Evolutionary conservation across 1,139 yeast genomes (phyloP).

Genomic region (Hemisphaericaspora xylanilytica): DNA sequence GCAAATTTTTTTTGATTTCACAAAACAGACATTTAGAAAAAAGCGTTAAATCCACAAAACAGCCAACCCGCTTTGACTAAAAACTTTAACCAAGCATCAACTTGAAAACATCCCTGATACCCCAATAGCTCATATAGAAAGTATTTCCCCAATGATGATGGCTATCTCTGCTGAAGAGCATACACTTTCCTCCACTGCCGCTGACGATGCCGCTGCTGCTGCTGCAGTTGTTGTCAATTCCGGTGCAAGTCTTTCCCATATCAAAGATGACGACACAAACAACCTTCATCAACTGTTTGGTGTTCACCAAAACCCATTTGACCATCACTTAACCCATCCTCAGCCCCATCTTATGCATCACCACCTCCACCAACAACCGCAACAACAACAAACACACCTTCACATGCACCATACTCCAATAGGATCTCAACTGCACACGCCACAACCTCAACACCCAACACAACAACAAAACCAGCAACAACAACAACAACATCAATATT

Average conservation of each 20-base stretch:
- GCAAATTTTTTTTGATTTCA: not conserved
- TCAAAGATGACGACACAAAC: slow-evolving; percentile 20
- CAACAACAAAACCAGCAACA: slow-evolving; percentile 15
- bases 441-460: slow-evolving; percentile 9
- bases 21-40: no score
- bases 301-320: slow-evolving; percentile 16
- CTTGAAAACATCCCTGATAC: no score
- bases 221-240: slow-evolving; percentile 24
- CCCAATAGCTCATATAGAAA: not conserved
- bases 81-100: no score
- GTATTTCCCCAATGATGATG: slow-evolving; percentile 18
- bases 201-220: slow-evolving; percentile 30
- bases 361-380: slow-evolving; percentile 15
- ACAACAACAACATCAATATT: slow-evolving; percentile 14
- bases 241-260: slow-evolving; percentile 10
- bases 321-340: slow-evolving; percentile 12
- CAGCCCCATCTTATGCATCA: slow-evolving; percentile 13
- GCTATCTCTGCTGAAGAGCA: slow-evolving; percentile 6
- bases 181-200: slow-evolving; percentile 16
- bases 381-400: slow-evolving; percentile 8
- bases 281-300: slow-evolving; percentile 12
- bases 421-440: no score
- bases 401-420: slow-evolving; percentile 7
- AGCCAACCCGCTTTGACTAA: not conserved
- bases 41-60: no score